phyloP scores from a whole-genome alignment of 345 rosid species.

The Gossypium herbaceum region DNA sequence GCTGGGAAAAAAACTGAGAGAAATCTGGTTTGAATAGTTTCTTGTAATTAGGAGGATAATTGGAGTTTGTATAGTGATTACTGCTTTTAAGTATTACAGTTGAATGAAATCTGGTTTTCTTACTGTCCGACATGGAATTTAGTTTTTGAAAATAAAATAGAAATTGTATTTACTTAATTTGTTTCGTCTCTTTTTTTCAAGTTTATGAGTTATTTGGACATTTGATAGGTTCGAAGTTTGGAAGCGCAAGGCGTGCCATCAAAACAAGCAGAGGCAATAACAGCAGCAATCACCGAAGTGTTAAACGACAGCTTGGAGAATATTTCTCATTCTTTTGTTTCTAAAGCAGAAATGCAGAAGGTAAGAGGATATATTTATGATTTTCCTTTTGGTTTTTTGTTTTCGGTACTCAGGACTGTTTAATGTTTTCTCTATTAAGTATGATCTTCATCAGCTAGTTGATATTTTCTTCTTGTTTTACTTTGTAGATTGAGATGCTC shows the following conservation, averaged over 20 bases:
- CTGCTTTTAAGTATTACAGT: background rate
- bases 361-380: conserved; percentile 26
- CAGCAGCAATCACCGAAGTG: conserved; percentile 79
- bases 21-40: background rate
- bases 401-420: background rate
- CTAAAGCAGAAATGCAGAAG: conserved; percentile 88
- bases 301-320: conserved; percentile 90
- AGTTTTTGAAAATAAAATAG: background rate
- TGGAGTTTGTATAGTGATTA: background rate
- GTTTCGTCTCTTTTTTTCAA: background rate
- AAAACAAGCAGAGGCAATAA: conserved; percentile 91
- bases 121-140: too few species aligned
- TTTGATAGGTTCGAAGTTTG: conserved; percentile 66
- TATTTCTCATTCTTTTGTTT: conserved; percentile 71
- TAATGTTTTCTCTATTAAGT: background rate
- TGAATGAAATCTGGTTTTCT: background rate
- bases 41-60: background rate
- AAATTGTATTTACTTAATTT: background rate
- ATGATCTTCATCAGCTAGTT: background rate
- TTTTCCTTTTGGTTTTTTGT: conserved; percentile 6
- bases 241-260: conserved; percentile 90
- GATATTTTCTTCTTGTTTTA: background rate
- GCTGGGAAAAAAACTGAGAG: background rate
- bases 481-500: conserved; percentile 63
- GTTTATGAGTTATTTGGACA: background rate